Evolutionary conservation across 1,284 basidiomycete genomes (phyloP).

Genomic region (Phaffia rhodozyma): DNA sequence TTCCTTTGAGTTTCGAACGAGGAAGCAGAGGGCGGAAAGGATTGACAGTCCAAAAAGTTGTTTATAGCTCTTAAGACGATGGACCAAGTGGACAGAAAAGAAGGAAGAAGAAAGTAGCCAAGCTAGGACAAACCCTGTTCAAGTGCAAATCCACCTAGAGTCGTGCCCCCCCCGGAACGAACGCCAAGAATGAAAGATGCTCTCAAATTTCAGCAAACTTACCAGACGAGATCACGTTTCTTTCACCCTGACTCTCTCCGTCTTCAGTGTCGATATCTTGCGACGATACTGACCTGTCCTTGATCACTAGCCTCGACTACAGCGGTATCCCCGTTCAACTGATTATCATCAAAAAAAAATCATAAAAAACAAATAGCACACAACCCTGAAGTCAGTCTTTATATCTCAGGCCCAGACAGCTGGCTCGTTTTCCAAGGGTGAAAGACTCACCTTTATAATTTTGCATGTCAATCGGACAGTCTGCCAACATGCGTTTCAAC

Average conservation of each 20-base stretch:
- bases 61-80: not conserved
- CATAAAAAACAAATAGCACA: not conserved
- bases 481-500: constrained; percentile 29
- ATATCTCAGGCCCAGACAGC: not conserved
- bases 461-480: constrained; percentile 63
- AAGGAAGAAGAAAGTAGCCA: not conserved
- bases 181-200: not conserved
- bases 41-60: not conserved
- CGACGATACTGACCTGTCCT: constrained; percentile 40
- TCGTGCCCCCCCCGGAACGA: not conserved
- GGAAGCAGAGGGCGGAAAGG: not conserved
- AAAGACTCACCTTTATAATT: constrained; percentile 46
- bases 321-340: constrained; percentile 48
- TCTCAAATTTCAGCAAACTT: not conserved
- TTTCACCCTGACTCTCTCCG: no score
- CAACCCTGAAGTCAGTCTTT: not conserved
- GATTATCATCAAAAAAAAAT: not conserved
- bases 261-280: not conserved
- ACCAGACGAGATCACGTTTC: not conserved
- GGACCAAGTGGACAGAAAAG: not conserved
- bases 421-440: not conserved
- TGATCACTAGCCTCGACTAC: constrained; percentile 60
- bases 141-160: constrained; percentile 46
- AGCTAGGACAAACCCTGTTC: constrained; percentile 36
- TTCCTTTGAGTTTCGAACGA: constrained; percentile 34